A percentile compares a stretch with the other conserved stretches of the same genome.
Evolutionary conservation across 768 basidiomycete species (phyloP).

Genomic region (Agaricus blazei): DNA sequence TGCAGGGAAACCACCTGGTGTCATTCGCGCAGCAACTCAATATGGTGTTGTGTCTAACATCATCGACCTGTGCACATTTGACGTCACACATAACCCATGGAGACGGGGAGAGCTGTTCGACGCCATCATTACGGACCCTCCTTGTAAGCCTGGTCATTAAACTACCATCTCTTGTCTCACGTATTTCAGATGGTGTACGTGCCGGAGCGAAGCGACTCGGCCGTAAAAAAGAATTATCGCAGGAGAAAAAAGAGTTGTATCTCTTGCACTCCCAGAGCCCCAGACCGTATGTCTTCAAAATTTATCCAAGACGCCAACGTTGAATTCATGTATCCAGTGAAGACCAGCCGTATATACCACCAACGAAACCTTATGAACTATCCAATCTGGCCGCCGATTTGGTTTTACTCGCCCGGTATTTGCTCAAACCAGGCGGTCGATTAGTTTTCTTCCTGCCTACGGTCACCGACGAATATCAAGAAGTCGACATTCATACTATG

Average conservation of each 20-base stretch:
- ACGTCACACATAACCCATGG: slow-evolving; percentile 89
- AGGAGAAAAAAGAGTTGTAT: slow-evolving; percentile 30
- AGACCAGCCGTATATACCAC: slow-evolving; percentile 77
- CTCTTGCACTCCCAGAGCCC: slow-evolving; percentile 31
- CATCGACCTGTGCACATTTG: slow-evolving; percentile 85
- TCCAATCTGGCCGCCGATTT: slow-evolving; percentile 79
- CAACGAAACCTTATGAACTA: slow-evolving; percentile 89
- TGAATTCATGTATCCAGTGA: slow-evolving; percentile 26
- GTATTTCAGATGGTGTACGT: slow-evolving; percentile 76
- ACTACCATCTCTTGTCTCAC: not conserved
- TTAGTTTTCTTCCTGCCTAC: slow-evolving; percentile 96
- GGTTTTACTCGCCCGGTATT: slow-evolving; percentile 72
- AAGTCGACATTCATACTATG: slow-evolving; percentile 75
- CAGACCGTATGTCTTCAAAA: slow-evolving; percentile 35
- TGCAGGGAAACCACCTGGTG: slow-evolving; percentile 50
- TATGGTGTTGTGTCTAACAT: slow-evolving; percentile 75
- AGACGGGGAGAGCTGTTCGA: slow-evolving; percentile 88
- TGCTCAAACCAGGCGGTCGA: slow-evolving; percentile 81
- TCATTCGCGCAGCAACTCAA: slow-evolving; percentile 75
- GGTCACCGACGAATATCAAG: slow-evolving; percentile 85
- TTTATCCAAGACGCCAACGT: not conserved
- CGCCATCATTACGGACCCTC: slow-evolving; percentile 92
- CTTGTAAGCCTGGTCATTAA: slow-evolving; percentile 51
- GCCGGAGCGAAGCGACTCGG: slow-evolving; percentile 83
- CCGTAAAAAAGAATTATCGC: slow-evolving; percentile 48